Base-by-base conservation (phyloP, 2,329 filamentous ascomycete species). In the Sodiomyces alkalinus region DNA sequence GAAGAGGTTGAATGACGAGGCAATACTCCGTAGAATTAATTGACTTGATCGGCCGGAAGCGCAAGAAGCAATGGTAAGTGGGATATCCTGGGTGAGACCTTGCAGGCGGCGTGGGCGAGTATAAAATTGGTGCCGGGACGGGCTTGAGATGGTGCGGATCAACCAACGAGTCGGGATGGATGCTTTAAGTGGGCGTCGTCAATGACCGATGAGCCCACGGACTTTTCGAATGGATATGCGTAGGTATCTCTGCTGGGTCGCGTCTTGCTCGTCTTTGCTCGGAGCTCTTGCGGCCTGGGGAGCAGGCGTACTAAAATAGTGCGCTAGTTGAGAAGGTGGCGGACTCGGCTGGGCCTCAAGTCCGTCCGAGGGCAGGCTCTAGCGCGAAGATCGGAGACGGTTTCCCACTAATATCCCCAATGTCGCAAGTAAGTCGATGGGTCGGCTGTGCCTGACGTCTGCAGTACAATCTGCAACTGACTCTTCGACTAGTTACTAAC, bases 231-330 rank as follows among this genome's bases (percentile, higher is more conserved):
- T n/a, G n/a, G 34, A 29, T 38, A 38, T 33, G 24, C 30, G 27
- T 32, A 22, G 20, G 20, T 22, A 11, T 22, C 20, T 11, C 20
- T 11, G 20, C 20, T 22, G 4, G 20, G n/a, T 11, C 7, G n/a
- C 6, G 6, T 15, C 15, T 17, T 26, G 23, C 15, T 26, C 23
- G 23, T 17, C 22, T 15, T 8, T 3, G 20, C 13, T 24, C 28
- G 32, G 27, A 19, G 30, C 33, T 31, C 30, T 19, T 29, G 36
- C 31, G 27, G 22, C 27, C 33, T 38, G 36, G 36, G 36, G 36
- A 38, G 29, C 27, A 32, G 31, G 31, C 33, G 27, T 34, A 38
- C 36, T 38, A 38, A 38, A 38, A 38, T 38, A 38, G 36, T 32
- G 33, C 36, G 36, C 36, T 38, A 38, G n/a, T n/a, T n/a, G 28